phyloP scores from a whole-genome alignment of 2,329 filamentous ascomycete species.

The Gyromitra esculenta region DNA sequence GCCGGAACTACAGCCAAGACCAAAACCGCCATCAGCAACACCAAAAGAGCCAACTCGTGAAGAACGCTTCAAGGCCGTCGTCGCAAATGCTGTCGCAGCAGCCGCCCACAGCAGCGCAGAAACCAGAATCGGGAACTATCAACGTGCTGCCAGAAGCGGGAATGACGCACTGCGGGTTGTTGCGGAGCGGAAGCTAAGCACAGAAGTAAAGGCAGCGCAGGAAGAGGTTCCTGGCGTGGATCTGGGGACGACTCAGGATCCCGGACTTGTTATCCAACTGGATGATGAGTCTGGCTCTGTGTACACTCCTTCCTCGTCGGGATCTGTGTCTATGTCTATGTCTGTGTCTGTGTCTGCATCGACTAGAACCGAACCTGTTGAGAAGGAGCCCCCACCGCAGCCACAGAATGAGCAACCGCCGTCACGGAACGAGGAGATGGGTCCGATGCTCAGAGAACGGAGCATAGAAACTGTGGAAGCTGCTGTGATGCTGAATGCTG shows the following conservation, averaged over 20 bases:
- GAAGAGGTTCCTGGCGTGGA: not conserved
- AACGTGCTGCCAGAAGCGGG: conserved; percentile 5
- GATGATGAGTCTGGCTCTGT: not conserved
- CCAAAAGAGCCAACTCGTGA: conserved; percentile 9
- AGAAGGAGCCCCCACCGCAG: not conserved
- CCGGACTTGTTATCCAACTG: not conserved
- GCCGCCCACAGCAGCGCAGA: conserved; percentile 1
- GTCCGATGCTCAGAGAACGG: not conserved
- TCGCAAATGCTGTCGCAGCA: not conserved
- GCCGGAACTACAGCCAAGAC: not conserved
- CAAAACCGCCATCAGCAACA: not conserved
- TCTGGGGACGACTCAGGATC: not conserved
- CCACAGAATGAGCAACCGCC: not conserved
- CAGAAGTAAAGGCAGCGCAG: not conserved
- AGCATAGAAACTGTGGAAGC: conserved; percentile 14
- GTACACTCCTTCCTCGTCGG: conserved; percentile 8
- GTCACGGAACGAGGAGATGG: not conserved
- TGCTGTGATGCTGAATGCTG: not conserved
- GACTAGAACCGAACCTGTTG: not conserved
- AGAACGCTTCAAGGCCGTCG: conserved; percentile 12
- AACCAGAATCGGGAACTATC: not conserved
- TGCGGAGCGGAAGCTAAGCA: not conserved
- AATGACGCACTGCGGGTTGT: not conserved
- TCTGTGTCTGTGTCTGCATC: not conserved
- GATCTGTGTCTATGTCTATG: not conserved